These are phyloP conservation scores for Sporothrix globosa DNA, from an alignment of 2,329 filamentous ascomycete genomes.

Conservation along the genomic window DNA sequence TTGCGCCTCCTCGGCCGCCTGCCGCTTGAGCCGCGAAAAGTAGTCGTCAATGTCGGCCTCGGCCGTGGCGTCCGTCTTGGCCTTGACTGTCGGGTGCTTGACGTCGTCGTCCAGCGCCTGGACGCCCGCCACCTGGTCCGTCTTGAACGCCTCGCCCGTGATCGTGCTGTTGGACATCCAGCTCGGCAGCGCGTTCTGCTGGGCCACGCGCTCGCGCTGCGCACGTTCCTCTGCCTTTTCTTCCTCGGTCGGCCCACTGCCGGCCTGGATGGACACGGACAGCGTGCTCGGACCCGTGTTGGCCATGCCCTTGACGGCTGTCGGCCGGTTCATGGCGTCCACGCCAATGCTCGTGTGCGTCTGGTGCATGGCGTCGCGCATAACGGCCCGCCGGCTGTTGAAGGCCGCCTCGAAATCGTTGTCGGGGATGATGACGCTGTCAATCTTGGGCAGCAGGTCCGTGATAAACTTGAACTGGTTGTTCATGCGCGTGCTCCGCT, in stretches of 20 bases:
- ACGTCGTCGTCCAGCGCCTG: constrained; percentile 47
- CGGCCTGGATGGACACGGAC: constrained; percentile 68
- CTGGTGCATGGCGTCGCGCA: constrained; percentile 69
- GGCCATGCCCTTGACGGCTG: constrained; percentile 69
- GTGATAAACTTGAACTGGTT: constrained; percentile 79
- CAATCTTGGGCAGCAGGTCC: constrained; percentile 74
- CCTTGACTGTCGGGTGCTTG: constrained; percentile 50
- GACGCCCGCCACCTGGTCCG: constrained; percentile 42
- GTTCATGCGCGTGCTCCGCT: constrained; percentile 74
- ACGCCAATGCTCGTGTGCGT: constrained; percentile 63
- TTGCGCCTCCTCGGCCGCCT: constrained; percentile 58
- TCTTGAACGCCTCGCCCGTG: constrained; percentile 63
- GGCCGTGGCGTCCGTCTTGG: constrained; percentile 53
- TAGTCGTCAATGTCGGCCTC: constrained; percentile 66
- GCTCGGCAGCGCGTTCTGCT: constrained; percentile 69
- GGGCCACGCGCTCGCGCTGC: constrained; percentile 66
- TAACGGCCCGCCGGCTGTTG: constrained; percentile 63
- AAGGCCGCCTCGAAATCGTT: constrained; percentile 74
- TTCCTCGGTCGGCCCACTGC: constrained; percentile 66
- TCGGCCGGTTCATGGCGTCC: constrained; percentile 60
- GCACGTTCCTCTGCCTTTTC: constrained; percentile 66
- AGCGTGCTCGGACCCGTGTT: constrained; percentile 70
- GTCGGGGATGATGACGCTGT: constrained; percentile 72
- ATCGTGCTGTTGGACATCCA: constrained; percentile 76
- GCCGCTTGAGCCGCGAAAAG: constrained; percentile 67